phyloP scores from a whole-genome alignment of 257 asterid genomes.

The Handroanthus guayacan region DNA sequence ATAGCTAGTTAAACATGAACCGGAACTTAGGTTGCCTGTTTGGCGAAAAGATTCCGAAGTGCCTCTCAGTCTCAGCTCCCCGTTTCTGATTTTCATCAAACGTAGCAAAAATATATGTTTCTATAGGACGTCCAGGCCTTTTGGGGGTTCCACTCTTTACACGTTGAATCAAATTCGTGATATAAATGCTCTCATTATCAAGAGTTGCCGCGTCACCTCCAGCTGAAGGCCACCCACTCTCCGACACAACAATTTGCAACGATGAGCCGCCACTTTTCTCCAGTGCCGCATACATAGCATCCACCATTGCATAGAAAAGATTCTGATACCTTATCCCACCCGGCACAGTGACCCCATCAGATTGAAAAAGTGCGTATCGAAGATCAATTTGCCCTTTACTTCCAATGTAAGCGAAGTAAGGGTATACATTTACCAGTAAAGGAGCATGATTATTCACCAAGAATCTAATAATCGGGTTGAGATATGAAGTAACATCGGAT shows the following conservation, averaged over 20 bases:
- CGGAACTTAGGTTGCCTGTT: slow-evolving; percentile 32
- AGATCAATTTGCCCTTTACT: not conserved
- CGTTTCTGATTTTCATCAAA: slow-evolving; percentile 16
- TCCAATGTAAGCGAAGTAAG: slow-evolving; percentile 34
- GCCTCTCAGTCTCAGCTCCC: slow-evolving; percentile 23
- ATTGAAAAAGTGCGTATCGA: slow-evolving; percentile 20
- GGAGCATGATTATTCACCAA: slow-evolving; percentile 28
- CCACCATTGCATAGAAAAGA: slow-evolving; percentile 32
- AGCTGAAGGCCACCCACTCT: slow-evolving; percentile 35
- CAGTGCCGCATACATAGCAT: slow-evolving; percentile 28
- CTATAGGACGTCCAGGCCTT: slow-evolving; percentile 26
- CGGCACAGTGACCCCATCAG: not conserved
- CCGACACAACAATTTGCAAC: slow-evolving; percentile 19
- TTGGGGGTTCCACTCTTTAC: slow-evolving; percentile 39
- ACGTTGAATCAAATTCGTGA: slow-evolving; percentile 34
- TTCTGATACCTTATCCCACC: slow-evolving; percentile 25
- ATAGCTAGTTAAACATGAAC: slow-evolving; percentile 23
- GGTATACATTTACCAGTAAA: slow-evolving; percentile 37
- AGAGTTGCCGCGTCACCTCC: not conserved
- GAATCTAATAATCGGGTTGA: slow-evolving; percentile 28
- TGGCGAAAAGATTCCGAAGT: slow-evolving; percentile 29
- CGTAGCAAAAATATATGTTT: slow-evolving; percentile 31
- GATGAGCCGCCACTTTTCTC: slow-evolving; percentile 22
- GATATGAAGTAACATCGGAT: slow-evolving; percentile 10
- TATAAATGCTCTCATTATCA: slow-evolving; percentile 29